Evolutionary conservation across 2,329 filamentous ascomycete genomes (phyloP).

Genomic region (Anisogramma anomala): DNA sequence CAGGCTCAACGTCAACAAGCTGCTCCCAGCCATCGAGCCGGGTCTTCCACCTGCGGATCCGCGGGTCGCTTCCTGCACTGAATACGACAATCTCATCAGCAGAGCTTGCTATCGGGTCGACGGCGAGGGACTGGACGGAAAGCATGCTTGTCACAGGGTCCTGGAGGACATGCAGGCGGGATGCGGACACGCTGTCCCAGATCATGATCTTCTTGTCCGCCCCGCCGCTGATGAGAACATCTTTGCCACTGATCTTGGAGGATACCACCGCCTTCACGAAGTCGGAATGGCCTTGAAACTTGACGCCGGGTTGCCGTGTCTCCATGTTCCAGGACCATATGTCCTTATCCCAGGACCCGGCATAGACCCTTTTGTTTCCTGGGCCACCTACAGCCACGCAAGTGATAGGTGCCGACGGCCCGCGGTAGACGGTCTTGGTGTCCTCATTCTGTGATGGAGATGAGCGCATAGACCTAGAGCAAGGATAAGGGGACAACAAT

Average conservation of each 20-base stretch:
- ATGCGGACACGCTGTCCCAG: conserved; percentile 62
- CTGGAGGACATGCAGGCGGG: conserved; percentile 63
- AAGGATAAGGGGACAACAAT: not conserved
- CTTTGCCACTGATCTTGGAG: conserved; percentile 46
- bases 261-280: conserved; percentile 78
- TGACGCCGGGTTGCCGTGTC: conserved; percentile 41
- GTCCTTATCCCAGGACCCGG: conserved; percentile 88
- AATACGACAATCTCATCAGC: conserved; percentile 47
- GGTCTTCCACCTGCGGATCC: conserved; percentile 69
- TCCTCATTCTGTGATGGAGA: conserved; percentile 26
- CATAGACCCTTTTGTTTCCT: conserved; percentile 54
- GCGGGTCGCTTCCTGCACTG: conserved; percentile 69
- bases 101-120: conserved; percentile 56
- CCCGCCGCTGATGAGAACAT: conserved; percentile 61
- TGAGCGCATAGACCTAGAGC: not conserved
- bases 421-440: conserved; percentile 47
- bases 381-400: conserved; percentile 56
- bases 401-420: conserved; percentile 69
- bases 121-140: conserved; percentile 64
- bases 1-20: conserved; percentile 34
- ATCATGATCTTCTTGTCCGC: conserved; percentile 73
- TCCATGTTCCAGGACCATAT: conserved; percentile 74
- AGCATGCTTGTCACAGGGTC: conserved; percentile 60
- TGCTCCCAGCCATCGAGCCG: conserved; percentile 41
- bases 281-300: conserved; percentile 69